Evolutionary conservation across 1,284 basidiomycete genomes (phyloP).

Genomic region (Meripilus lineatus): DNA sequence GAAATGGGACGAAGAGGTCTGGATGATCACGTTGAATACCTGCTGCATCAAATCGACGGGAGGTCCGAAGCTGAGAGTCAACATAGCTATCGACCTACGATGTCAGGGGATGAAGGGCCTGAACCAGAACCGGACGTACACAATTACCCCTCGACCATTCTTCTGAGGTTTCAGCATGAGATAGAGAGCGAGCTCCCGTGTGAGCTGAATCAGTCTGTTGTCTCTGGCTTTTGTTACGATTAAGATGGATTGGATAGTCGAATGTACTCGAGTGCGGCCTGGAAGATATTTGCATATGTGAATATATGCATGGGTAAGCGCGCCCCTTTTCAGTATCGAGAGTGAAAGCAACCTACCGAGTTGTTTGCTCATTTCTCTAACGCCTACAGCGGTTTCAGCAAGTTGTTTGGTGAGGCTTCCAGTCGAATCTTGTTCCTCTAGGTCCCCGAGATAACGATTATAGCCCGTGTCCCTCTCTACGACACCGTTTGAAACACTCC

Average conservation of each 20-base stretch:
- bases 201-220: slow-evolving; percentile 93
- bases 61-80: slow-evolving; percentile 88
- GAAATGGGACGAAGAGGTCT: slow-evolving; percentile 80
- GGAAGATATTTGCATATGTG: slow-evolving; percentile 4
- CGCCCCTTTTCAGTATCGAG: no score
- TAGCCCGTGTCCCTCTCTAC: slow-evolving; percentile 13
- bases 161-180: slow-evolving; percentile 75
- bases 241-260: slow-evolving; percentile 88
- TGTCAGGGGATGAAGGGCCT: no score
- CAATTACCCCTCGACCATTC: slow-evolving; percentile 68
- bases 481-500: slow-evolving; percentile 15
- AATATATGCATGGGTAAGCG: no score
- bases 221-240: slow-evolving; percentile 99
- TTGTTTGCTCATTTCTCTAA: slow-evolving; percentile 98
- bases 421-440: slow-evolving; percentile 64
- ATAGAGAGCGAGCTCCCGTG: slow-evolving; percentile 91
- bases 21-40: slow-evolving; percentile 87
- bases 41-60: slow-evolving; percentile 91
- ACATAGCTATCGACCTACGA: slow-evolving; percentile 65
- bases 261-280: slow-evolving; percentile 91
- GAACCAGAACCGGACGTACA: no score
- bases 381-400: slow-evolving; percentile 95
- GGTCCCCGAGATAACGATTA: slow-evolving; percentile 18
- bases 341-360: slow-evolving; percentile 61
- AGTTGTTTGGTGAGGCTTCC: slow-evolving; percentile 86